Base-by-base conservation (phyloP, 2,329 filamentous ascomycete genomes). In the Phoma sp. region DNA sequence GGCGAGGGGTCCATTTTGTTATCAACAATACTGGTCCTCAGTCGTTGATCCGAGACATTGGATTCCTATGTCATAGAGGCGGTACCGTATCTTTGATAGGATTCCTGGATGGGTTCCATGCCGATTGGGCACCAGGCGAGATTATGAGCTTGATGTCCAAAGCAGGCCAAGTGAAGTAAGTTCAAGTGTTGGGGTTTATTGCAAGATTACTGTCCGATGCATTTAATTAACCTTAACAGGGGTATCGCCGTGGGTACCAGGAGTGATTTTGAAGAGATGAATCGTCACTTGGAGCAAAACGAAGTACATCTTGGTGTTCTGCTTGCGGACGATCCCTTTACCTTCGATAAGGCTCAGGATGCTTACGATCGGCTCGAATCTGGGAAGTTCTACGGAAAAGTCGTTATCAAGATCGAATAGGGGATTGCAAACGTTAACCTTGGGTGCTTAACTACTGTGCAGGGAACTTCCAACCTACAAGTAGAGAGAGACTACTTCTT, bases 1-100 rank as follows among this genome's bases (percentile, higher is more conserved):
- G 68, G 32, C 68, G 70, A 24, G 76, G 77, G 25, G 76, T 74
- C 1, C 78, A 82, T 58, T 77, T 79, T 49, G 78, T 82, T 41
- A 69, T 83, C 43, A 80, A 83, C 51, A 72, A 69, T 39, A 58
- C 44, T 6, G 67, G 69, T 0, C 29, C 58, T 4, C 44, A 32
- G 0, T 68, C 65, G 9, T 33, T 72, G 3, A 53, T 57, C 4
- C 31, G 48, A 0, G 61, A 71, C 24, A 32, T 72, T 0, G 19
- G 58, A 10, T 43, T 53, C 1, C 33, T 72, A 8, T 43, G 61
- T 12, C 53, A 52, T 21, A 46, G 46, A 17, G 39, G 52, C 17
- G 68, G 69, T 0, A 67, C 47, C 1, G 55, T 73, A n/a, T 58
- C 65, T 10, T 25, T 70, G 3, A 54, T 73, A 8, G 69, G 70